Evolutionary conservation across 257 asterid genomes (phyloP).

Genomic region (Solanum chiquidenum): DNA sequence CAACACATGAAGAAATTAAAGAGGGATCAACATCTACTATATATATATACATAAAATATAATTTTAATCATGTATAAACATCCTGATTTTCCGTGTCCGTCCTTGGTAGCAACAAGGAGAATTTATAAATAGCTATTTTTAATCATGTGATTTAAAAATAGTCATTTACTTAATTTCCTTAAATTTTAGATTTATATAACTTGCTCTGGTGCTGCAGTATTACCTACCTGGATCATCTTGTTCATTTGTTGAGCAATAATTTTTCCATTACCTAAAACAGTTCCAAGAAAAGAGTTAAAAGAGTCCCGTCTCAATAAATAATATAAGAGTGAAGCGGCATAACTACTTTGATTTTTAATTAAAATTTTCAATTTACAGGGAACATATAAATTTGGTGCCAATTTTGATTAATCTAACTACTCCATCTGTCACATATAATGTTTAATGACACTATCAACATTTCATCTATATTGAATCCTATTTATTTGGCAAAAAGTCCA

Average conservation of each 20-base stretch:
- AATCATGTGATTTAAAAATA: background rate
- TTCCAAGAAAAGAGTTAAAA: background rate
- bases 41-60: no score
- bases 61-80: background rate
- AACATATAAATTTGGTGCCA: background rate
- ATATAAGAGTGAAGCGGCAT: background rate
- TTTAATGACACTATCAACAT: no score
- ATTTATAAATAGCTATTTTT: background rate
- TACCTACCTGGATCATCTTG: background rate
- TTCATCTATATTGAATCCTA: no score
- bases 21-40: no score
- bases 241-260: background rate
- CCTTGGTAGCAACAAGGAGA: background rate
- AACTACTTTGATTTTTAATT: background rate
- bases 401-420: no score
- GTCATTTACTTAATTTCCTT: background rate
- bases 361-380: no score
- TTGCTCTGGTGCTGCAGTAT: background rate
- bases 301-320: background rate
- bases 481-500: no score
- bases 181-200: background rate
- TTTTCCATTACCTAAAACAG: background rate
- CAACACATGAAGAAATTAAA: no score
- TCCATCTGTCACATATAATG: no score
- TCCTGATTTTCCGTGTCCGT: background rate